Evolutionary conservation across 306 rosid genomes (phyloP), one percentile per base, ranked within the genome.

Genomic region (Calophaca sinica): DNA sequence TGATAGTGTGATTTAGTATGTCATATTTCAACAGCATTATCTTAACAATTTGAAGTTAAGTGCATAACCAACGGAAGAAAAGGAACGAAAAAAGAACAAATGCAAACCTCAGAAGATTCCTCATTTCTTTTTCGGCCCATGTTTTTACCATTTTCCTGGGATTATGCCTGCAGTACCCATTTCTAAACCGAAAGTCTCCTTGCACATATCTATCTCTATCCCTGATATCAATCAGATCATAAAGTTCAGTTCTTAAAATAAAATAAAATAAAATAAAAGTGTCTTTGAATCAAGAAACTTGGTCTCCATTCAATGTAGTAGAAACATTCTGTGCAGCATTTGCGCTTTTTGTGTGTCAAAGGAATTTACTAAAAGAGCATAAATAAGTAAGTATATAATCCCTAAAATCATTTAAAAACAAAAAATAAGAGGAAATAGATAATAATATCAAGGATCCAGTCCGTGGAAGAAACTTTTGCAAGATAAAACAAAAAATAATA

Each of bases 81-180:
- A 10, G 1, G 9, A 70, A 45, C 1, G 38, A 38, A 72, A 67
- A 42, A 64, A 29, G 13, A 57, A 58, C 12, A 62, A 70, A 35
- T 14, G 36, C 79, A 69, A 84, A 88, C 98, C 98, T 94, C 83
- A 86, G 31, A 66, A 94, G 88, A 80, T 94, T 91, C 82, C 97
- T 91, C 96, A 83, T 91, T 82, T 91, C 98, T 86, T 94, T 91
- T 83, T 94, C 98, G 0, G 97, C 98, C 98, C 98, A 94, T 67
- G 96, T 91, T 86, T 89, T 87, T 20, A 94, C 98, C 98, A 94
- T 94, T 80, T 94, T 94, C 82, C 98, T 87, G 68, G 98, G 96
- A 81, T 91, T 94, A 83, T 84, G 90, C 88, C 55, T 91, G 81
- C 97, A 88, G 58, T 94, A 91, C 84, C 96, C 98, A 50, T 90